Conservation (phyloP, 805 yeast genomes). For the Monosporozyma aerobia region DNA sequence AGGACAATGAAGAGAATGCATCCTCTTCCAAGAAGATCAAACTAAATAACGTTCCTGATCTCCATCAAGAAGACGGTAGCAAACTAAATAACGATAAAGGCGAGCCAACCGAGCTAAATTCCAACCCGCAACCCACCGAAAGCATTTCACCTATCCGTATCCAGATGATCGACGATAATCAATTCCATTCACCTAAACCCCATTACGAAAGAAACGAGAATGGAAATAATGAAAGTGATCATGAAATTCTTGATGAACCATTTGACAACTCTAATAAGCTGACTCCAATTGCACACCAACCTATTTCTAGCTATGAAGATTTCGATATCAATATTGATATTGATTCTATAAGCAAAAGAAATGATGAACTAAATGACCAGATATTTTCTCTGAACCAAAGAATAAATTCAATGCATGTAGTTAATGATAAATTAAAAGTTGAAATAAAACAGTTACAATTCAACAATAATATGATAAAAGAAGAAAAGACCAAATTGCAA, state of each 20-base stretch:
- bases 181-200: slow-evolving; percentile 1
- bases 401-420: slow-evolving; percentile 12
- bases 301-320: not conserved
- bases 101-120: not conserved
- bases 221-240: not conserved
- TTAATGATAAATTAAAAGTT: slow-evolving; percentile 9
- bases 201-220: not conserved
- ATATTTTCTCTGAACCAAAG: slow-evolving; percentile 14
- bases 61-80: slow-evolving; percentile 7
- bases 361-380: slow-evolving; percentile 16
- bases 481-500: slow-evolving; percentile 4
- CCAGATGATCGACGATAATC: slow-evolving; percentile 17
- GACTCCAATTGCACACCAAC: slow-evolving; percentile 15
- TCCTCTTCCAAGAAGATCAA: slow-evolving; percentile 9
- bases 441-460: slow-evolving; percentile 6
- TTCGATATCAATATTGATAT: slow-evolving; percentile 3
- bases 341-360: slow-evolving; percentile 10
- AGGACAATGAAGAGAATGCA: slow-evolving; percentile 2
- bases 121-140: not conserved
- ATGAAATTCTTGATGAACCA: not conserved
- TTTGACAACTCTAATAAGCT: slow-evolving; percentile 10
- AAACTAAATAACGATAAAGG: not conserved
- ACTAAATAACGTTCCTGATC: slow-evolving; percentile 13
- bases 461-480: slow-evolving; percentile 8
- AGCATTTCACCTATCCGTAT: slow-evolving; percentile 20